These are phyloP conservation scores for Solanum sitiens DNA, from an alignment of 257 asterid genomes.

Conservation along the genomic window DNA sequence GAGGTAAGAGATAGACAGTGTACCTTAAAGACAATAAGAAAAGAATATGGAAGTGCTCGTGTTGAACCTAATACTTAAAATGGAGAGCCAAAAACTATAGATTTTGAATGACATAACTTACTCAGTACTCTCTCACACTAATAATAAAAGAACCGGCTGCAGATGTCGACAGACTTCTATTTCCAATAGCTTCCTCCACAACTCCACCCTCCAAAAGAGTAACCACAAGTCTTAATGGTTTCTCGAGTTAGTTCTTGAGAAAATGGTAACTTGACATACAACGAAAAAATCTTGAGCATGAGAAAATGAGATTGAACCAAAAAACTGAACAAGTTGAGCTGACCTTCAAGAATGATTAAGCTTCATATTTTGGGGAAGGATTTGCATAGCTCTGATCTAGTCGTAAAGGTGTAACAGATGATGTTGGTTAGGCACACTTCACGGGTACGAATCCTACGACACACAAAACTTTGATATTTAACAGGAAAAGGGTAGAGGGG, in stretches of 20 bases:
- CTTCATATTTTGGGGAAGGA: background rate
- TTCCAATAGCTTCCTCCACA: background rate
- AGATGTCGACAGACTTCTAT: background rate
- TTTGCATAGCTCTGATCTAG: background rate
- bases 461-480: background rate
- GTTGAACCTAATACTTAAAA: background rate
- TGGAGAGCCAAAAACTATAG: background rate
- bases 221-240: background rate
- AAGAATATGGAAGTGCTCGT: background rate
- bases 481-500: background rate
- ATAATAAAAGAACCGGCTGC: background rate
- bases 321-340: background rate
- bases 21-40: background rate
- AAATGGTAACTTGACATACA: background rate
- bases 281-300: background rate
- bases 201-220: background rate
- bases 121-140: background rate
- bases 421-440: background rate
- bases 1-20: background rate
- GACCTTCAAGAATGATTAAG: background rate
- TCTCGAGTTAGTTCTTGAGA: background rate
- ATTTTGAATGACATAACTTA: background rate
- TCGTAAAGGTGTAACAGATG: background rate
- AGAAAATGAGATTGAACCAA: background rate
- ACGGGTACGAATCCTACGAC: background rate